These are phyloP conservation scores for Aspergillus sp. DNA, from an alignment of 2,329 filamentous ascomycete species.

Conservation along the genomic window DNA sequence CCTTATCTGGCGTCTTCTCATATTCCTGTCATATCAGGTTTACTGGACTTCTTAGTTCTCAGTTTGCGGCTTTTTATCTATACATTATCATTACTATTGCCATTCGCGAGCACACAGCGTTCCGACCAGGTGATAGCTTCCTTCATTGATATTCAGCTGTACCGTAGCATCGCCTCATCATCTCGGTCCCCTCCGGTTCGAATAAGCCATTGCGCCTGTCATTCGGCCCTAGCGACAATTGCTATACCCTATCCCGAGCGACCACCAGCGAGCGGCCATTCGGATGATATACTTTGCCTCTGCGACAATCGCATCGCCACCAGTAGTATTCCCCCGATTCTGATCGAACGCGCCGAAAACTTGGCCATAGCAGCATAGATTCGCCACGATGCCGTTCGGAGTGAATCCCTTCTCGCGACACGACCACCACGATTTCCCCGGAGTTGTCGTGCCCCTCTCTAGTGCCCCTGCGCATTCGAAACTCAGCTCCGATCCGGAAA, in stretches of 20 bases:
- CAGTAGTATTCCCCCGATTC: constrained; percentile 16
- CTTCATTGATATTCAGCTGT: constrained; percentile 15
- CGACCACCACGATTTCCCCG: constrained; percentile 55
- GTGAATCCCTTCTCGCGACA: constrained; percentile 57
- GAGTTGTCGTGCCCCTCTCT: constrained; percentile 55
- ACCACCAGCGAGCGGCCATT: background rate
- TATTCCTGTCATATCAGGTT: constrained; percentile 16
- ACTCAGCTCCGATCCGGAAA: constrained; percentile 23
- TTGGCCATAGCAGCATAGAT: constrained; percentile 24
- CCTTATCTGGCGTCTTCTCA: background rate
- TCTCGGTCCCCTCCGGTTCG: background rate
- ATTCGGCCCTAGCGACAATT: constrained; percentile 15
- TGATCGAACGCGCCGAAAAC: constrained; percentile 11
- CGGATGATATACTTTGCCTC: constrained; percentile 14
- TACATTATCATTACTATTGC: constrained; percentile 21
- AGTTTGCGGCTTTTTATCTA: constrained; percentile 12
- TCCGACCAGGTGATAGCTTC: constrained; percentile 18
- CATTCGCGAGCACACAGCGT: constrained; percentile 4
- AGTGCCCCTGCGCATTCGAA: constrained; percentile 44
- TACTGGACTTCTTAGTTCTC: constrained; percentile 10
- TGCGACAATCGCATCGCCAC: constrained; percentile 13
- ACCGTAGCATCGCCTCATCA: constrained; percentile 11
- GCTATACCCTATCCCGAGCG: constrained; percentile 1
- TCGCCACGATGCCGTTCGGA: constrained; percentile 35
- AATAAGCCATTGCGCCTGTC: constrained; percentile 14